Base-by-base conservation (phyloP, 1,284 basidiomycete species). In the Volvariella surrecta region DNA sequence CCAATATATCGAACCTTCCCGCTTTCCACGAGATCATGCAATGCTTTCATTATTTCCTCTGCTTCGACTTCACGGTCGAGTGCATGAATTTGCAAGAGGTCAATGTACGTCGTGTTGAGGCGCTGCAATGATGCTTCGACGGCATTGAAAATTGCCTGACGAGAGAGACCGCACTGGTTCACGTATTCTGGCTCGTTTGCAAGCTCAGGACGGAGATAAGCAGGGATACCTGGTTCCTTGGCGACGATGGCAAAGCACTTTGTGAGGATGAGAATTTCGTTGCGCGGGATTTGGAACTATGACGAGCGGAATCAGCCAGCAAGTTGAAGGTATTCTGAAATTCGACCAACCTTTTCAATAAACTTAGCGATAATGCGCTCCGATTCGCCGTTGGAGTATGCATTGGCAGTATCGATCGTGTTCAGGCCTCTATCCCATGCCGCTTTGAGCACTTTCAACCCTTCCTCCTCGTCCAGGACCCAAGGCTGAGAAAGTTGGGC, bases 1-100 rank as follows among this genome's bases (percentile, higher is more conserved):
- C 81, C 80, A 46, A 82, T 74, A 59, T 82, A 82, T n/a, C 79
- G 65, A 8, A 70, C 79, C 43, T 72, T 71, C 15, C 79, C 79
- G 0, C 66, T 65, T 54, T 78, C 55, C 8, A 80, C 76, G 11
- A 81, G 68, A 45, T 82, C 79, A 48, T 82, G 76, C 1, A 82
- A 64, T 3, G 79, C 78, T 57, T 75, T 71, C 77, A 81, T 78
- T 61, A 22, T 19, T 10, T 19, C 24, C 9, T 41, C 39, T 24
- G 39, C 20, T 13, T 41, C 39, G 11, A 22, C 18, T 4, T 28
- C n/a, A 10, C 30, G 39, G 15, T 66, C 66, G 43, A 58, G 63
- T n/a, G 60, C 52, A 42, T 67, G 67, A 44, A 64, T 61, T 46
- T 72, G 70, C 7, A 70, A 57, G 1, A 75, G 46, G 46, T 76